Evolutionary conservation across 2,329 filamentous ascomycete species (phyloP).

Genomic region (Colletotrichum phormii): DNA sequence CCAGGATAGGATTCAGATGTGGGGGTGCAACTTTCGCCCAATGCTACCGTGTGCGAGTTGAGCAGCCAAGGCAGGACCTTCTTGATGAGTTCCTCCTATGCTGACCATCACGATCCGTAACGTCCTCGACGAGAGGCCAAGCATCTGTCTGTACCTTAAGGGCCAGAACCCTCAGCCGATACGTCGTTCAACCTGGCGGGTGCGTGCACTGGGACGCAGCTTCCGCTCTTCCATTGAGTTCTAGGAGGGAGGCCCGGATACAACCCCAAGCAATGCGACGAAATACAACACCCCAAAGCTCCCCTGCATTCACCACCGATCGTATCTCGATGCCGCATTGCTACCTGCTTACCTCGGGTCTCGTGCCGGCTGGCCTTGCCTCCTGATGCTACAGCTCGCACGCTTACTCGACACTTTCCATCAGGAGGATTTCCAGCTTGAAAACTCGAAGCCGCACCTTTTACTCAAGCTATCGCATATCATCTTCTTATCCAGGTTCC

Average conservation of each 20-base stretch:
- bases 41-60: neutral
- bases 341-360: neutral
- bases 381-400: neutral
- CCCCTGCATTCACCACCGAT: conserved; percentile 1
- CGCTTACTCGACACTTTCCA: neutral
- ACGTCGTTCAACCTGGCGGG: neutral
- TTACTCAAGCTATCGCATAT: conserved; percentile 27
- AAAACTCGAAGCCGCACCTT: neutral
- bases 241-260: neutral
- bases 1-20: neutral
- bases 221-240: neutral
- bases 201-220: neutral
- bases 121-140: neutral
- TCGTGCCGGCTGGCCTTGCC: neutral
- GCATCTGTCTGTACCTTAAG: neutral
- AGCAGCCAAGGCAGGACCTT: neutral
- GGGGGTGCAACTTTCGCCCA: conserved; percentile 7
- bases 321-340: neutral
- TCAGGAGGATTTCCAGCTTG: neutral
- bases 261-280: neutral
- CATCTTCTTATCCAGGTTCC: conserved; percentile 21
- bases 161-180: neutral
- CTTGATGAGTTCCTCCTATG: neutral
- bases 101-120: no score
- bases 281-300: neutral